A percentile compares a stretch with the other conserved stretches of the same genome.
Evolutionary conservation across 306 rosid genomes (phyloP).

Genomic region (Parietaria judaica): DNA sequence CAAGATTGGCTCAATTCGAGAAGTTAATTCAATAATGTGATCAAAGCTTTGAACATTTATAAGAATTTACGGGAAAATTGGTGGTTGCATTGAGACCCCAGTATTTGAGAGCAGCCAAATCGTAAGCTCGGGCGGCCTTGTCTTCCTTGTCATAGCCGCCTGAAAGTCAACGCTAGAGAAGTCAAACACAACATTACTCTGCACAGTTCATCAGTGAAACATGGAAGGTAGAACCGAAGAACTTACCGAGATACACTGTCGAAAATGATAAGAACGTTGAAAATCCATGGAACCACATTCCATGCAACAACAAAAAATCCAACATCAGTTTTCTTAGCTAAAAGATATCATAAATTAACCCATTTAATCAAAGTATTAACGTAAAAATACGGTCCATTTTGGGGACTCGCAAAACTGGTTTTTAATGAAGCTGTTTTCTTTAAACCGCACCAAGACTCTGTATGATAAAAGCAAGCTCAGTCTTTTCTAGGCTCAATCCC

Average conservation of each 20-base stretch:
- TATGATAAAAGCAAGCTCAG: no score
- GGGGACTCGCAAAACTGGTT: no score
- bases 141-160: constrained; percentile 99
- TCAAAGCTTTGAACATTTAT: not conserved
- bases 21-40: not conserved
- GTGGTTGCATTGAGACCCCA: constrained; percentile 97
- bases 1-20: not conserved
- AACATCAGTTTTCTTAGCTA: constrained; percentile 23
- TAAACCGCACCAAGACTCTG: no score
- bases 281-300: constrained; percentile 32
- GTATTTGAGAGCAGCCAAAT: constrained; percentile 94
- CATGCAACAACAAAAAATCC: constrained; percentile 52
- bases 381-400: no score
- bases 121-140: constrained; percentile 97
- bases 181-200: not conserved
- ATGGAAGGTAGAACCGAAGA: not conserved
- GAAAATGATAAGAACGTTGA: constrained; percentile 25
- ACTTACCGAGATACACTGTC: constrained; percentile 84
- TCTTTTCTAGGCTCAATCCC: no score
- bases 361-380: no score
- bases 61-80: constrained; percentile 67
- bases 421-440: no score
- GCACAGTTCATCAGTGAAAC: no score
- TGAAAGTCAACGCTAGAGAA: constrained; percentile 16
- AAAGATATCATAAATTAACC: not conserved